Percentiles rank a stretch among this genome's conserved stretches.
Conservation (phyloP, 768 basidiomycete species). For the Tricholoma saponaceum region DNA sequence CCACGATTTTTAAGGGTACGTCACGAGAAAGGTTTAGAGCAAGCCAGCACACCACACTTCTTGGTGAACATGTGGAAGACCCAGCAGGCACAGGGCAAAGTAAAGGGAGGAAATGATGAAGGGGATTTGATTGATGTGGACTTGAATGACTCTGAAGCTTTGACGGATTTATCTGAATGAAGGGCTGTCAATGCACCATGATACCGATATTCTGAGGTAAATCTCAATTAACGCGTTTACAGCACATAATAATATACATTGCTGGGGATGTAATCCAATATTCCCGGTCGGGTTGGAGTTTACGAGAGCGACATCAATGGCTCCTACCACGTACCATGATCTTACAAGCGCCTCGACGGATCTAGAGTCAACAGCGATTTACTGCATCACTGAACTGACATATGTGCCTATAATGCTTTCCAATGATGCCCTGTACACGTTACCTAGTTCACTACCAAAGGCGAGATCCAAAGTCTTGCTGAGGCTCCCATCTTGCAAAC, state of each 20-base stretch:
- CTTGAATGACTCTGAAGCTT: slow-evolving; percentile 18
- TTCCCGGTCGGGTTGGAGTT: no score
- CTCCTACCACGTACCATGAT: no score
- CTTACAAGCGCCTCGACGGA: no score
- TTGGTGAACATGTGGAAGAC: slow-evolving; percentile 64
- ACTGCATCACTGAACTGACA: neutral
- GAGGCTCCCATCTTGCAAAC: slow-evolving; percentile 20
- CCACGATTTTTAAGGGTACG: slow-evolving; percentile 76
- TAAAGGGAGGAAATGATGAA: slow-evolving; percentile 42
- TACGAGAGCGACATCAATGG: no score
- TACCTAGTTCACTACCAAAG: slow-evolving; percentile 17
- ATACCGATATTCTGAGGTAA: no score
- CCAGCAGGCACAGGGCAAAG: slow-evolving; percentile 45
- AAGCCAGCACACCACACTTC: slow-evolving; percentile 70
- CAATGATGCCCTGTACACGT: slow-evolving; percentile 2
- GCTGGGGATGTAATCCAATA: no score
- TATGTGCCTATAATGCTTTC: neutral
- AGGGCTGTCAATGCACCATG: neutral
- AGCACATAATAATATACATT: no score
- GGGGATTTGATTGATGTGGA: slow-evolving; percentile 60
- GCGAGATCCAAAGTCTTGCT: slow-evolving; percentile 20
- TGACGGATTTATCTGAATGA: slow-evolving; percentile 9
- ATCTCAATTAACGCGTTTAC: no score
- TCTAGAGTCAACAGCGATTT: neutral
- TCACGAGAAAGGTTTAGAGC: slow-evolving; percentile 69